Evolutionary conservation across 2,329 filamentous ascomycete genomes (phyloP), one percentile per base, ranked within the genome.

Genomic region (Gnomoniopsis sp.): DNA sequence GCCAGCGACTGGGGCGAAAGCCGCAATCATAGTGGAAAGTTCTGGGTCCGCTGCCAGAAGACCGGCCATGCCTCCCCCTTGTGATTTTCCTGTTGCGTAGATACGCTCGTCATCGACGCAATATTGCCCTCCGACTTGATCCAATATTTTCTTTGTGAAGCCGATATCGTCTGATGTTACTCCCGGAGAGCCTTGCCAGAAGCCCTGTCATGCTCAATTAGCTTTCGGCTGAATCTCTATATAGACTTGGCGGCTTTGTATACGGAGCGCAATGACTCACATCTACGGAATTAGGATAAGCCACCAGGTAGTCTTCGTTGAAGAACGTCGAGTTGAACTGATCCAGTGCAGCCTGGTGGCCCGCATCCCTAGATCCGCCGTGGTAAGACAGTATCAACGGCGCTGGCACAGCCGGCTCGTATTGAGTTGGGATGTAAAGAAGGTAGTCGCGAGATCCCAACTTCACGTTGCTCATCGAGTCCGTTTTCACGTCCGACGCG

Each of bases 301-400:
- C 72, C 41, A 75, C 72, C 66, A 74, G 67, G 8, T 53, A 65
- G 58, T 65, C 53, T 0, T 60, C 62, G 52, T 75, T 77, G 58
- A 75, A 75, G 14, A 70, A 58, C 0, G 64, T 57, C 36, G 72
- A 67, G 3, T 72, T 74, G 54, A 81, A 71, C 56, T 71, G 72
- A 1, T 72, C 70, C 60, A 70, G 72, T 44, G 64, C 60, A 58
- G 67, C 62, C 38, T 74, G 75, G 54, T 71, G 71, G 0, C 65
- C 57, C 0, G 75, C 71, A 17, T 70, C 72, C 34, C 71, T 70
- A 47, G 68, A 71, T 0, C 70, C 69, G 3, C 77, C 79, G 60
- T 82, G 78, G 57, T 77, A 81, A 0, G 75, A 77, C 11, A 82
- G 65, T 14, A 82, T 72, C 1, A 79, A 64, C 0, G 77, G 74